A percentile compares a stretch with the other conserved stretches of the same genome.
Conservation (phyloP, 1,284 basidiomycete genomes). For the Mycosarcoma maydis region DNA sequence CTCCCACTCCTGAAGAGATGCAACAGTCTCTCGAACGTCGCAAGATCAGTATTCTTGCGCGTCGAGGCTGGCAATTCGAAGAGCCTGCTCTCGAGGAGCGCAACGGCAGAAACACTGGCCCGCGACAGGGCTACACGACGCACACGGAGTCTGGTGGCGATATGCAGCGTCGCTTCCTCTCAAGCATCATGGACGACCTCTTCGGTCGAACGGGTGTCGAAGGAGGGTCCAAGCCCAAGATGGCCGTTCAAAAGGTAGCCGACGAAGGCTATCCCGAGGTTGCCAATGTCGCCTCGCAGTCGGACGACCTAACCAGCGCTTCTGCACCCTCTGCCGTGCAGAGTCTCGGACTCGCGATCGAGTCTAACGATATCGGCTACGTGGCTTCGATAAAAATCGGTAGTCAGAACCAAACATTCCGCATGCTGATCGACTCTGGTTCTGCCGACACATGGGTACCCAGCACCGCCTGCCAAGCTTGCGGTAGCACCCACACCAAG, state of each 20-base stretch:
- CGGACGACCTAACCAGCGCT: constrained; percentile 45
- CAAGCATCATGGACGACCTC: constrained; percentile 25
- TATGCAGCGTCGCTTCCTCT: constrained; percentile 29
- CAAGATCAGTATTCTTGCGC: constrained; percentile 23
- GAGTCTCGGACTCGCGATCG: constrained; percentile 78
- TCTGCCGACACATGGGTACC: constrained; percentile 81
- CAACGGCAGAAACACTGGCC: constrained; percentile 6
- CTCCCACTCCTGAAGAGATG: constrained; percentile 29
- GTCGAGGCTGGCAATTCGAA: constrained; percentile 10
- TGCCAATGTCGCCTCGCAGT: constrained; percentile 25
- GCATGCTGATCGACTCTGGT: constrained; percentile 80
- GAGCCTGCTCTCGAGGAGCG: not conserved
- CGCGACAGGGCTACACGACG: constrained; percentile 38
- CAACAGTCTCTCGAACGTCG: constrained; percentile 30
- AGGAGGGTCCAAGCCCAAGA: constrained; percentile 14
- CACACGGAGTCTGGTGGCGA: constrained; percentile 17
- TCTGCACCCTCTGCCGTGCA: constrained; percentile 70
- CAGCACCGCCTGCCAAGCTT: constrained; percentile 44
- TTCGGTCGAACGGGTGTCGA: constrained; percentile 26
- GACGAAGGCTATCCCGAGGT: constrained; percentile 23
- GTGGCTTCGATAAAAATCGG: constrained; percentile 80
- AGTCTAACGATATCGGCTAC: constrained; percentile 74
- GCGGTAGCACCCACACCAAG: constrained; percentile 71
- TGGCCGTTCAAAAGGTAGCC: constrained; percentile 13
- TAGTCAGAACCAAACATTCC: constrained; percentile 77